phyloP scores from a whole-genome alignment of 805 yeast species.

The Ogataea pignaliae region DNA sequence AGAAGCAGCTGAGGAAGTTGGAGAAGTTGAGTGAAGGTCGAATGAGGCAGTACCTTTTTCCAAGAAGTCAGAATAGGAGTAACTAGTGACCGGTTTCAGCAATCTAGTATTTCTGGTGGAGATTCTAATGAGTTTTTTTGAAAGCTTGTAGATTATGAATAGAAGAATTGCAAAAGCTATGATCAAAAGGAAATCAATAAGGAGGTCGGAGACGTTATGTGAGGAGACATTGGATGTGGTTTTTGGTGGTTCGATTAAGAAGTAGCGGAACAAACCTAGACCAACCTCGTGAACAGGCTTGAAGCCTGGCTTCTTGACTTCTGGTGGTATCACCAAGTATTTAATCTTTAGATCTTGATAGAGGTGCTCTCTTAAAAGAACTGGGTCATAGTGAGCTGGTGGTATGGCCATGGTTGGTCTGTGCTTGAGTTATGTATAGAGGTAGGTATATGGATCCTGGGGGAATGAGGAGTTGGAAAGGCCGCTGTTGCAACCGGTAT shows the following conservation, averaged over 20 bases:
- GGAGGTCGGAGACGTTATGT: neutral
- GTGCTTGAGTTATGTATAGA: no score
- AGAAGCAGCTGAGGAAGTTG: neutral
- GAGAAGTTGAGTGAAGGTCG: neutral
- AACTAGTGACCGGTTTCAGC: neutral
- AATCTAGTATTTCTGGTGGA: neutral
- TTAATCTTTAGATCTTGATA: slow-evolving; percentile 23
- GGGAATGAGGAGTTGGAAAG: no score
- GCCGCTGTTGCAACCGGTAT: no score
- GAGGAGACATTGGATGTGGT: no score
- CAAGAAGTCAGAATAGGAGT: neutral
- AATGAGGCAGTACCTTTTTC: slow-evolving; percentile 1
- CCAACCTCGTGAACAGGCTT: slow-evolving; percentile 28
- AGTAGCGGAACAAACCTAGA: slow-evolving; percentile 27
- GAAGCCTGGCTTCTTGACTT: slow-evolving; percentile 21
- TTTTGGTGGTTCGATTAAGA: slow-evolving; percentile 13
- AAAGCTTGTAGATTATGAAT: neutral
- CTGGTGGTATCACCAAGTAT: slow-evolving; percentile 26
- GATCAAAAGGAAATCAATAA: neutral
- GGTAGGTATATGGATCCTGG: no score
- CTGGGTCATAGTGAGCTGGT: slow-evolving; percentile 28
- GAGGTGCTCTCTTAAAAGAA: slow-evolving; percentile 31
- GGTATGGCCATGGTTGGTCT: slow-evolving; percentile 30
- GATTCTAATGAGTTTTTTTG: neutral
- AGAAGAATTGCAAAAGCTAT: neutral